These are phyloP conservation scores for Sonneratia alba DNA, from an alignment of 345 rosid genomes.

Conservation along the genomic window DNA sequence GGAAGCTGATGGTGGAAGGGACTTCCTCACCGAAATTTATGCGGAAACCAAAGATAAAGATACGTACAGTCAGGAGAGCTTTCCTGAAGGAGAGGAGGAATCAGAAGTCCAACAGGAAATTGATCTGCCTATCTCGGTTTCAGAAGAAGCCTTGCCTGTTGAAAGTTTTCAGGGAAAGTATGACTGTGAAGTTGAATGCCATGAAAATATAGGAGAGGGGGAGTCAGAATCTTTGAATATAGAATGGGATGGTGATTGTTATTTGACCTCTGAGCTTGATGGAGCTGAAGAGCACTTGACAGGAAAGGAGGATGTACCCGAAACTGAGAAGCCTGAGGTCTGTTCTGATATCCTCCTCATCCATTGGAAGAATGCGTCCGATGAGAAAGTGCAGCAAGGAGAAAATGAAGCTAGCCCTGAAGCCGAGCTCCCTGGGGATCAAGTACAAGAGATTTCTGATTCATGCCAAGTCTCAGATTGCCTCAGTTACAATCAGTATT, in stretches of 20 bases:
- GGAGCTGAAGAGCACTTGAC: slow-evolving; percentile 12
- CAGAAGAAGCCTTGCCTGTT: slow-evolving; percentile 11
- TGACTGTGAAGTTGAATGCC: slow-evolving; percentile 13
- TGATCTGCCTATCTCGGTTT: slow-evolving; percentile 2
- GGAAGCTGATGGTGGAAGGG: slow-evolving; percentile 12
- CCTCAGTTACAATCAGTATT: slow-evolving; percentile 12
- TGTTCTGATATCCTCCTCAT: not conserved
- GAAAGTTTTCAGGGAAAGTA: slow-evolving; percentile 10
- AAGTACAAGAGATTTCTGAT: slow-evolving; percentile 13
- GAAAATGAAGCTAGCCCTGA: slow-evolving; percentile 7
- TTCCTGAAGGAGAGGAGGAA: slow-evolving; percentile 10
- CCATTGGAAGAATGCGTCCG: slow-evolving; percentile 3
- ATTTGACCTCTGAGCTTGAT: slow-evolving; percentile 15
- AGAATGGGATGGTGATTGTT: slow-evolving; percentile 42
- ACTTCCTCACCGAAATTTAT: slow-evolving; percentile 38
- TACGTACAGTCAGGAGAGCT: slow-evolving; percentile 3
- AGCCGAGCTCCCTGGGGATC: slow-evolving; percentile 2
- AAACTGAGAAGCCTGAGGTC: slow-evolving; percentile 8
- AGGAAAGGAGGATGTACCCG: slow-evolving; percentile 17
- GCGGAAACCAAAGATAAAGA: slow-evolving; percentile 22
- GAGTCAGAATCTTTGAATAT: slow-evolving; percentile 21
- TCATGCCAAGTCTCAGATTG: slow-evolving; percentile 8
- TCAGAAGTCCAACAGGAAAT: slow-evolving; percentile 9
- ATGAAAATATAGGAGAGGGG: slow-evolving; percentile 13
- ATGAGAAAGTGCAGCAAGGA: not conserved